Evolutionary conservation across 345 rosid genomes (phyloP).

Genomic region (Gossypium sturtianum): DNA sequence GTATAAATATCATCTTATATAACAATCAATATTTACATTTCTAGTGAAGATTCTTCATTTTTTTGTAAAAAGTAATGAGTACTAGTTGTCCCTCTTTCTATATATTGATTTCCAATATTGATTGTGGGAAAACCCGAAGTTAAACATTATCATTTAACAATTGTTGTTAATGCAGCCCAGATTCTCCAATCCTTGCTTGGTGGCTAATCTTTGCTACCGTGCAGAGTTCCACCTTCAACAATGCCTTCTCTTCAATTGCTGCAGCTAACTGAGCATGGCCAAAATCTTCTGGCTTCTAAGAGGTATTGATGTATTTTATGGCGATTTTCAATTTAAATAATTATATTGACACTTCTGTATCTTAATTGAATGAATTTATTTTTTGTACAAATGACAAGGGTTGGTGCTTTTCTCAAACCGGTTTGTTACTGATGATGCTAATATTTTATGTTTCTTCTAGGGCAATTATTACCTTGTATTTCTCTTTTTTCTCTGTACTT

Average conservation of each 20-base stretch:
- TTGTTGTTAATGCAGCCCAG: slow-evolving; percentile 24
- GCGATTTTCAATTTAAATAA: neutral
- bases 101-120: neutral
- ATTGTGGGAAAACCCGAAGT: neutral
- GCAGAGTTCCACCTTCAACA: slow-evolving; percentile 19
- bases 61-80: neutral
- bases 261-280: slow-evolving; percentile 82
- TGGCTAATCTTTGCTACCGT: slow-evolving; percentile 19
- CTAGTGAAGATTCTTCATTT: neutral
- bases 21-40: neutral
- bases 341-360: neutral
- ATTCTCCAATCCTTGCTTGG: slow-evolving; percentile 19
- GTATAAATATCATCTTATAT: neutral
- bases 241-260: slow-evolving; percentile 93
- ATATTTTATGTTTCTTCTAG: neutral
- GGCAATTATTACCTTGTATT: neutral
- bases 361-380: neutral
- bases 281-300: slow-evolving; percentile 68
- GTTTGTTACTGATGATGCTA: neutral
- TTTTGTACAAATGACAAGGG: neutral
- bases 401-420: neutral
- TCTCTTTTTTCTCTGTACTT: neutral
- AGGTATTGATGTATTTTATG: slow-evolving; percentile 42
- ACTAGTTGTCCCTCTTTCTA: neutral
- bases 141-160: slow-evolving; percentile 5